Conservation (phyloP, 1,284 basidiomycete genomes). For the Cystobasidium slooffiae region DNA sequence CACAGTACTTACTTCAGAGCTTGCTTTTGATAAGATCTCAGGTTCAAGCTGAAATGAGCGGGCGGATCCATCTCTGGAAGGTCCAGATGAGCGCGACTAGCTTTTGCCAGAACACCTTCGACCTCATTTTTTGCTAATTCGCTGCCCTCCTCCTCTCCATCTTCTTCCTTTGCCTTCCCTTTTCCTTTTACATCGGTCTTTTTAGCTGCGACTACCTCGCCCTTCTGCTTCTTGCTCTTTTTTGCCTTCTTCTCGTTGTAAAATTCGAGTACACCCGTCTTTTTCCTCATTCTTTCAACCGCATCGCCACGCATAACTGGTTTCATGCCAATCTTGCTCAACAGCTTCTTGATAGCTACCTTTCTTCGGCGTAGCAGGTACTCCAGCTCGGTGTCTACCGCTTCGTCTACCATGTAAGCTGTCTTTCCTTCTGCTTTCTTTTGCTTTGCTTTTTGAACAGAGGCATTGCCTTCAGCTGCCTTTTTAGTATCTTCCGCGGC, state of each 20-base stretch:
- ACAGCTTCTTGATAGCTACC: conserved; percentile 23
- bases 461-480: conserved; percentile 2
- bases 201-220: not conserved
- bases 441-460: conserved; percentile 4
- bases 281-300: conserved; percentile 10
- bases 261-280: conserved; percentile 4
- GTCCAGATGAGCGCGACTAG: conserved; percentile 75
- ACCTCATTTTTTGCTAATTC: conserved; percentile 50
- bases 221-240: conserved; percentile 12
- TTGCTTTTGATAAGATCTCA: conserved; percentile 90
- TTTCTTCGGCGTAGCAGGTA: conserved; percentile 15
- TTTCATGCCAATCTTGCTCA: conserved; percentile 22
- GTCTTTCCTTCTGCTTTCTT: not conserved
- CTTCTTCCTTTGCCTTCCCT: conserved; percentile 31
- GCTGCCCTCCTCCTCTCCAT: conserved; percentile 49
- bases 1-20: conserved; percentile 63
- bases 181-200: conserved; percentile 13
- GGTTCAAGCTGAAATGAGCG: conserved; percentile 73
- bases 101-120: conserved; percentile 62
- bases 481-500: conserved; percentile 10
- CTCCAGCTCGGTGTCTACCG: conserved; percentile 32
- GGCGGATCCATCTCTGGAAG: conserved; percentile 83
- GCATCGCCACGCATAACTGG: conserved; percentile 30
- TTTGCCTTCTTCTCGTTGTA: conserved; percentile 29
- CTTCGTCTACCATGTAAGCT: conserved; percentile 27